Percentiles rank a stretch among this genome's conserved stretches.
phyloP scores from a whole-genome alignment of 164 flowering plant genomes.

The Echeveria elegans region DNA sequence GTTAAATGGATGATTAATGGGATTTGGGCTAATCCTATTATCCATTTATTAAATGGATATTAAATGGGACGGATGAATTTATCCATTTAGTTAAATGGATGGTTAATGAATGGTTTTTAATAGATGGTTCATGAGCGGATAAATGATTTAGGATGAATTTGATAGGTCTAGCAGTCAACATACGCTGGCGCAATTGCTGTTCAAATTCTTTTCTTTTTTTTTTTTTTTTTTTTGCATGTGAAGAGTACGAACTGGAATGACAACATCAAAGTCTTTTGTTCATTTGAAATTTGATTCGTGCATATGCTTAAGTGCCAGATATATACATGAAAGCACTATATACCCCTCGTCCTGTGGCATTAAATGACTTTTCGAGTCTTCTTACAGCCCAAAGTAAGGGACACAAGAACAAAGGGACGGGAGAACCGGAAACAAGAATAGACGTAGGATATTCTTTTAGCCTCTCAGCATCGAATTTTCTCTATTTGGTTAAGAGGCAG shows the following conservation, averaged over 20 bases:
- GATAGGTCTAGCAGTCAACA: conserved; percentile 9
- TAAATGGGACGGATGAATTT: no score
- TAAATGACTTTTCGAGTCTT: neutral
- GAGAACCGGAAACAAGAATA: neutral
- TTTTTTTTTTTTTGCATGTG: no score
- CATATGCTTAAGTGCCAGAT: neutral
- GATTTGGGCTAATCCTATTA: no score
- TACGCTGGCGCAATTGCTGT: conserved; percentile 13
- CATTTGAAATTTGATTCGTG: conserved; percentile 1
- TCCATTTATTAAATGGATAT: no score
- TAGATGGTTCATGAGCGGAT: no score
- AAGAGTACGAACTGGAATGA: neutral
- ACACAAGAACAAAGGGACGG: neutral
- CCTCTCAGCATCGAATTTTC: neutral
- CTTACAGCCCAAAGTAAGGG: neutral
- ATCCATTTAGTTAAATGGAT: no score
- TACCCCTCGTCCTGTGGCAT: neutral
- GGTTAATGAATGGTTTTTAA: no score
- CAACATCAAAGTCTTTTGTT: neutral
- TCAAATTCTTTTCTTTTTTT: neutral
- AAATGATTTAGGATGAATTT: no score
- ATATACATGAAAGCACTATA: neutral
- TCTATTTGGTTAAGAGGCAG: neutral
- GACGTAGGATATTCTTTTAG: neutral
- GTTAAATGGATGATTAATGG: no score